Evolutionary conservation across 2,329 filamentous ascomycete genomes (phyloP).

Genomic region (Stagonosporopsis chrysanthemi): DNA sequence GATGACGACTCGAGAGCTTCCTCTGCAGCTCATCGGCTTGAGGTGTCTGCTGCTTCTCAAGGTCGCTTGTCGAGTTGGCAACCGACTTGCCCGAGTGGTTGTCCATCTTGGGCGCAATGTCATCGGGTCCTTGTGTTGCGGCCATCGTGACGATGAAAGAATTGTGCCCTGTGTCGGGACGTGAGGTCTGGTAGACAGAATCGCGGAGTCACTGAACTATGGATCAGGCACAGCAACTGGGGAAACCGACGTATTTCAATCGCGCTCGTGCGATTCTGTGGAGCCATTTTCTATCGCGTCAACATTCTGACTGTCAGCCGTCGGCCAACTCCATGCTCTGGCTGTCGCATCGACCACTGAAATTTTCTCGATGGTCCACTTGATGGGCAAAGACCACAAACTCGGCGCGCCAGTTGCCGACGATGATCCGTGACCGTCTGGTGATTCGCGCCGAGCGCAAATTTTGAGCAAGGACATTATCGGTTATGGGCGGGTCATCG

Average conservation of each 20-base stretch:
- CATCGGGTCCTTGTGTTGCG: constrained; percentile 29
- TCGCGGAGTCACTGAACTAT: constrained; percentile 25
- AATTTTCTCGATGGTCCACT: constrained; percentile 47
- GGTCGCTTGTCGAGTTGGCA: constrained; percentile 39
- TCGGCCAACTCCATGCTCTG: constrained; percentile 38
- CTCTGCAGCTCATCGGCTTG: constrained; percentile 42
- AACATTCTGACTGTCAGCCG: constrained; percentile 29
- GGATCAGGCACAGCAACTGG: constrained; percentile 23
- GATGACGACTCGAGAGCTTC: constrained; percentile 47
- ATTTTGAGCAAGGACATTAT: constrained; percentile 30
- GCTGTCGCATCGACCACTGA: constrained; percentile 32
- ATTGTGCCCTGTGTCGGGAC: constrained; percentile 20
- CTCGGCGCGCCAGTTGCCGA: constrained; percentile 28
- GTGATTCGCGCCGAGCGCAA: constrained; percentile 31
- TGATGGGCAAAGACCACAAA: constrained; percentile 24
- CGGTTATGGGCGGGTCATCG: constrained; percentile 37
- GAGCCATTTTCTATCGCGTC: constrained; percentile 28
- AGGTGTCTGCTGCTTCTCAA: constrained; percentile 46
- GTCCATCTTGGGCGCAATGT: constrained; percentile 39
- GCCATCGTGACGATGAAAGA: constrained; percentile 31
- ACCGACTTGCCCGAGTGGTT: constrained; percentile 42
- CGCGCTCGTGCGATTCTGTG: constrained; percentile 24
- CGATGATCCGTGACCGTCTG: constrained; percentile 29
- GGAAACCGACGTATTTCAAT: constrained; percentile 35
- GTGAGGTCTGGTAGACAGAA: constrained; percentile 20